Base-by-base conservation (phyloP, 805 yeast species). In the Monosporozyma solicola region DNA sequence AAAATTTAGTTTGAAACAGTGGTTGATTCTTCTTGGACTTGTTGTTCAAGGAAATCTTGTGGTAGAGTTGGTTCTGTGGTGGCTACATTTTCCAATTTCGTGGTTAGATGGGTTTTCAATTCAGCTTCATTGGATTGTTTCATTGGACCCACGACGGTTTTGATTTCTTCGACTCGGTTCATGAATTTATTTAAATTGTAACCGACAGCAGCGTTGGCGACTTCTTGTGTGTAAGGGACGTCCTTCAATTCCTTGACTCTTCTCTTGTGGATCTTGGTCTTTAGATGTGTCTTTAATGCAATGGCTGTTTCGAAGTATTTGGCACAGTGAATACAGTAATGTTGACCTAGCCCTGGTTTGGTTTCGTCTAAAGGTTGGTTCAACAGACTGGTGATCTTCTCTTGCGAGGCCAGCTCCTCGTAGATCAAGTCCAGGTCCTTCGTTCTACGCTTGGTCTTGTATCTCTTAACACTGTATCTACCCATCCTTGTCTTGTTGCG, bases 331-430 rank as follows among this genome's bases (percentile, higher is more conserved):
- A 94, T 77, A 70, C 98, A 94, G 69, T 88, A 94, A 70, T 80
- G 85, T 70, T 94, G 98, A 15, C 97, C 99, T 59, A 94, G 72
- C 1, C 99, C 99, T 0, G 97, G 91, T 65, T 85, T 84, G 46
- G 83, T 80, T 71, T 92, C 98, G 69, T 92, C 97, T 53, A 87
- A 69, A 5, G 88, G 86, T 70, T 92, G 98, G 66, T 86, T 83
- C 65, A 87, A 79, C 53, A 90, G 74, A 44, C 76, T 73, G 53
- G 76, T 69, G 52, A 89, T 84, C n/a, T 84, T 72, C 41, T 83
- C 85, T 41, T 78, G 75, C 3, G 82, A 70, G 2, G 84, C 73
- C 51, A 94, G 69, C 64, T 94, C 99, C 41, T 80, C 75, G 63
- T 85, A 80, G 55, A 94, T 85, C 62, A 84, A 80, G 65, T 94